phyloP scores from a whole-genome alignment of 106 monocot genomes.

The Platanthera guangdongensis region DNA sequence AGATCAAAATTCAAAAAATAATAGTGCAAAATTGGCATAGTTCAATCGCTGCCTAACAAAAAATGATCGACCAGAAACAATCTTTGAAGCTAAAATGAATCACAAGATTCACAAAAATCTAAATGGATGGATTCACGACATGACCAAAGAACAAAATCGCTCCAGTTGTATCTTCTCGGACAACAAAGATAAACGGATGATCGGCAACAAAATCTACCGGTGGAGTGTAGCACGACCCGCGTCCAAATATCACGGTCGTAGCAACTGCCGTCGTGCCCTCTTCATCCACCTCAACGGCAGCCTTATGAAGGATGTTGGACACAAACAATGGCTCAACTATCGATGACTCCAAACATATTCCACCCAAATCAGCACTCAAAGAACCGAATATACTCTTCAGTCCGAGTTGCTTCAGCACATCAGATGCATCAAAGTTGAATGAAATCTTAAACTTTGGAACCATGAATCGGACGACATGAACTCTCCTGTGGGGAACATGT shows the following conservation, averaged over 20 bases:
- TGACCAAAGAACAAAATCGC: constrained; percentile 17
- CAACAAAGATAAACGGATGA: constrained; percentile 37
- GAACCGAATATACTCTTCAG: constrained; percentile 9
- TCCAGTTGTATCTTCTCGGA: constrained; percentile 17
- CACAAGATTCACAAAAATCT: too few species aligned
- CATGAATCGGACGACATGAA: constrained; percentile 12
- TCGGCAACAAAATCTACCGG: constrained; percentile 23
- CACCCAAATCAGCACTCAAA: constrained; percentile 5
- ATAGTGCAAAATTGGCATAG: too few species aligned
- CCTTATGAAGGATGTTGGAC: constrained; percentile 19
- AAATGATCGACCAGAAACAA: too few species aligned
- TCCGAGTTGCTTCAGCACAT: constrained; percentile 5
- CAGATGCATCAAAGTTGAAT: constrained; percentile 13
- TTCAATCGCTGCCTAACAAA: too few species aligned
- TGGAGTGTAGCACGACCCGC: not conserved
- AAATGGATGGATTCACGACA: constrained; percentile 5
- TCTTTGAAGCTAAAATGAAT: too few species aligned
- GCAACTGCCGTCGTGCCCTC: constrained; percentile 25
- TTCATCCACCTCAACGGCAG: constrained; percentile 20
- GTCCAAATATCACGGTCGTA: not conserved
- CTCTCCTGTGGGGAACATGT: not conserved
- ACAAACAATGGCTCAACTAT: not conserved
- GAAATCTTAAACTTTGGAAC: constrained; percentile 36
- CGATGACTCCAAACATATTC: constrained; percentile 7
- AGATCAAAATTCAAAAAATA: too few species aligned